phyloP scores from a whole-genome alignment of 139 green algal species.

The Ostreobium quekettii region DNA sequence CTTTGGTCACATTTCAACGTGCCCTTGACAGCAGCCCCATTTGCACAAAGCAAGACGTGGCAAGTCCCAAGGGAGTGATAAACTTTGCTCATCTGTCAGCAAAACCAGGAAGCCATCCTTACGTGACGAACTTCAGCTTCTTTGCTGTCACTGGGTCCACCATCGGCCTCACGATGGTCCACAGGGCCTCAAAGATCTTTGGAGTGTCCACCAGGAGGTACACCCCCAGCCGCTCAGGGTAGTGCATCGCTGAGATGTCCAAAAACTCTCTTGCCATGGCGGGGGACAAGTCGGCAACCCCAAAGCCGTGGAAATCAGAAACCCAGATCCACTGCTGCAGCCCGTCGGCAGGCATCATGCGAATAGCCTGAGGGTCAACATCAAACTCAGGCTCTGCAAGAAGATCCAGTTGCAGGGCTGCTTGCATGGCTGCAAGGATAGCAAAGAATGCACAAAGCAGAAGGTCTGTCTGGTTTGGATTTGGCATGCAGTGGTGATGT shows the following conservation, averaged over 20 bases:
- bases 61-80: background rate
- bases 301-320: slow-evolving; percentile 64
- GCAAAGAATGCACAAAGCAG: no score
- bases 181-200: slow-evolving; percentile 53
- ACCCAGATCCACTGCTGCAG: slow-evolving; percentile 66
- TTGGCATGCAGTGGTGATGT: no score
- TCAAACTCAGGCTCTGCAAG: background rate
- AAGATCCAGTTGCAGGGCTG: background rate
- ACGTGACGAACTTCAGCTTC: slow-evolving; percentile 44
- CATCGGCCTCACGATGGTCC: slow-evolving; percentile 43
- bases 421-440: no score
- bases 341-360: slow-evolving; percentile 42
- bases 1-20: no score
- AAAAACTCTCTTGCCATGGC: slow-evolving; percentile 57
- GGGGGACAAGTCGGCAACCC: slow-evolving; percentile 40
- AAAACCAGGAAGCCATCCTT: background rate
- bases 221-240: slow-evolving; percentile 62
- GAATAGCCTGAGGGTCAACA: slow-evolving; percentile 1
- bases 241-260: slow-evolving; percentile 52
- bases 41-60: background rate
- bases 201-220: slow-evolving; percentile 63
- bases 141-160: slow-evolving; percentile 59
- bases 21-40: no score
- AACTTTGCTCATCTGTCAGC: background rate
- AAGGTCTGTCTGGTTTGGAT: no score